These are phyloP conservation scores for Aspergillus latus DNA, from an alignment of 2,329 filamentous ascomycete species.

Conservation along the genomic window DNA sequence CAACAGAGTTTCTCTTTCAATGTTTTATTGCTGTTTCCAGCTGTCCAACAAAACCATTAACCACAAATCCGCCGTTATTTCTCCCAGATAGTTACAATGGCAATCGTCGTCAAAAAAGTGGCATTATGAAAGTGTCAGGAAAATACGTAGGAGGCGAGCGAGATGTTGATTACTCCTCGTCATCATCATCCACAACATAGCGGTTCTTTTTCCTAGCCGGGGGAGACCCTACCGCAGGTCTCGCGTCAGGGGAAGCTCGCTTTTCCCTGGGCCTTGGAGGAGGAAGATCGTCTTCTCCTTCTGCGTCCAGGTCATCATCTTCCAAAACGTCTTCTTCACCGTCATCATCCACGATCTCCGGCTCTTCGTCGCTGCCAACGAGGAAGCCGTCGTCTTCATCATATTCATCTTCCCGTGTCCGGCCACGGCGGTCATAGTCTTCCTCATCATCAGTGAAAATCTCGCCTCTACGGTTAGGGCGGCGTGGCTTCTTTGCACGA, in stretches of 20 bases:
- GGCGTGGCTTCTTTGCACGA: conserved; percentile 39
- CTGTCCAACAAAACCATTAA: neutral
- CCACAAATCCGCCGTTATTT: conserved; percentile 1
- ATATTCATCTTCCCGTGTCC: conserved; percentile 73
- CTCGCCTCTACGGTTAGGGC: conserved; percentile 47
- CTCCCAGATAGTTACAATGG: neutral
- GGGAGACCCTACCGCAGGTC: conserved; percentile 30
- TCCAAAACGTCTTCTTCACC: conserved; percentile 45
- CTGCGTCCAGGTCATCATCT: conserved; percentile 48
- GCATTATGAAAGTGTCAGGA: conserved; percentile 10
- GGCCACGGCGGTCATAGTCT: conserved; percentile 45
- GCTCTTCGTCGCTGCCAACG: conserved; percentile 50
- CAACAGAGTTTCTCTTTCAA: neutral
- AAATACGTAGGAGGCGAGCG: conserved; percentile 9
- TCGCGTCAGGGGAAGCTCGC: conserved; percentile 24
- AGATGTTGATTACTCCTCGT: conserved; percentile 40
- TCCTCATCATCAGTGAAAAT: conserved; percentile 53
- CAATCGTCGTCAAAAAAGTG: conserved; percentile 5
- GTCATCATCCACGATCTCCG: conserved; percentile 46
- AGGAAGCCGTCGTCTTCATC: conserved; percentile 82
- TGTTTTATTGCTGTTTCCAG: neutral
- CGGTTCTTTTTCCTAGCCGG: conserved; percentile 48
- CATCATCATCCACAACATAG: conserved; percentile 50
- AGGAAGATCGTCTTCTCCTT: conserved; percentile 40
- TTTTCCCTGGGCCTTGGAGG: conserved; percentile 31